These are phyloP conservation scores for Xylaria sp. DNA, from an alignment of 2,329 filamentous ascomycete genomes.

Conservation along the genomic window DNA sequence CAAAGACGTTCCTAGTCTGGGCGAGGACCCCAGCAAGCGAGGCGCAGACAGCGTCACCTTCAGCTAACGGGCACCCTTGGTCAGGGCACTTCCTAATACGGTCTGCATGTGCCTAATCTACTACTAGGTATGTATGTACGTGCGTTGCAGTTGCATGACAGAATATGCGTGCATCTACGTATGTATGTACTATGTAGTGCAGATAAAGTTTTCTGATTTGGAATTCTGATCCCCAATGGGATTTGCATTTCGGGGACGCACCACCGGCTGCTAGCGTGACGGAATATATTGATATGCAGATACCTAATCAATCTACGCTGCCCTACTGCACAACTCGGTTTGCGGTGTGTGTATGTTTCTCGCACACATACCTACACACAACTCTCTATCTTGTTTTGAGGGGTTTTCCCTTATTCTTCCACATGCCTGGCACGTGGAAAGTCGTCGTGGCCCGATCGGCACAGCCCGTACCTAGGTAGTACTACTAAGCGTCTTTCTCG, in stretches of 20 bases:
- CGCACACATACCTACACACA: too few species aligned
- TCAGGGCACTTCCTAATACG: neutral
- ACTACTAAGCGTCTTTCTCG: neutral
- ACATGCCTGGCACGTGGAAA: neutral
- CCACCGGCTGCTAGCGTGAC: neutral
- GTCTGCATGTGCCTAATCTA: neutral
- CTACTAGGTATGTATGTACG: neutral
- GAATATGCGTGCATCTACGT: neutral
- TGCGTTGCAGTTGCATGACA: conserved; percentile 10
- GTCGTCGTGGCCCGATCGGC: neutral
- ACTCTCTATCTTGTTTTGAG: too few species aligned
- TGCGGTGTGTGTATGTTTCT: neutral
- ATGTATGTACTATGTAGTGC: conserved; percentile 21
- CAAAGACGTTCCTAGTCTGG: too few species aligned
- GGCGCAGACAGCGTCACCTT: neutral
- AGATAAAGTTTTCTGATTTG: conserved; percentile 34
- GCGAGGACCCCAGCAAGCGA: neutral
- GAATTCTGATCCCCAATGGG: conserved; percentile 28
- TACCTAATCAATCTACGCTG: neutral
- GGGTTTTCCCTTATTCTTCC: neutral
- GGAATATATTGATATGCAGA: neutral
- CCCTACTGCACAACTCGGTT: neutral
- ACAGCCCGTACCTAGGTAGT: too few species aligned
- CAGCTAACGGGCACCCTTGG: neutral
- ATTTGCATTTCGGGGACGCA: neutral